phyloP scores from a whole-genome alignment of 495 filamentous ascomycete species.

The Haplographium delicatum region DNA sequence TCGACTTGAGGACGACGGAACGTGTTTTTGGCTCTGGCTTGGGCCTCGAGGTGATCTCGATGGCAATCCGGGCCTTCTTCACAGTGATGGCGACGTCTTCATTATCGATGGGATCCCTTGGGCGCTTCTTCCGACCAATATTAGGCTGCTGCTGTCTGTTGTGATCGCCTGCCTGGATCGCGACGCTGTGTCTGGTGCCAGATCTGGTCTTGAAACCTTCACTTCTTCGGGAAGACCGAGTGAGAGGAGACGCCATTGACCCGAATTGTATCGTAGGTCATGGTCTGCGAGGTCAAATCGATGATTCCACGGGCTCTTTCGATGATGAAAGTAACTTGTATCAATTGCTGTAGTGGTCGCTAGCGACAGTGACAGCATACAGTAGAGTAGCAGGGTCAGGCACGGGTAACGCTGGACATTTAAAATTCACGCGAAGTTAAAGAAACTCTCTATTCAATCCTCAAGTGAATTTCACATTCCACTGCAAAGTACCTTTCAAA shows the following conservation, averaged over 20 bases:
- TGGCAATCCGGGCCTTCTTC: constrained; percentile 22
- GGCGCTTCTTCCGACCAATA: constrained; percentile 29
- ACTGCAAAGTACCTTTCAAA: no score
- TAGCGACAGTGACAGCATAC: constrained; percentile 1
- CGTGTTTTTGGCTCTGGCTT: constrained; percentile 19
- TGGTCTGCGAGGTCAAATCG: constrained; percentile 23
- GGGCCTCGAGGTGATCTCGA: constrained; percentile 28
- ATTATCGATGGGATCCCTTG: constrained; percentile 11
- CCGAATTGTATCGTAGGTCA: constrained; percentile 25
- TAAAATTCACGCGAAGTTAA: no score
- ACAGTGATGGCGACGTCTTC: constrained; percentile 7
- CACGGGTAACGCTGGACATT: neutral
- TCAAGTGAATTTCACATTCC: no score
- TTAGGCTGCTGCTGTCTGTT: constrained; percentile 26
- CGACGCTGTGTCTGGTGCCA: constrained; percentile 24
- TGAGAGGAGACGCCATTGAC: constrained; percentile 28
- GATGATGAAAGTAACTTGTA: constrained; percentile 3
- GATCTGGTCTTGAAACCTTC: constrained; percentile 29
- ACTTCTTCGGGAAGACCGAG: constrained; percentile 33
- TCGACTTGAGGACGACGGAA: constrained; percentile 25
- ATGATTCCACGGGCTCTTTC: constrained; percentile 1
- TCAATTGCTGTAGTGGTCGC: neutral
- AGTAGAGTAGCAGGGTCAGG: constrained; percentile 8
- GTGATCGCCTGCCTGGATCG: constrained; percentile 21
- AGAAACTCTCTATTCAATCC: no score